Conservation (phyloP, 495 filamentous ascomycete species). For the Pseudotulostoma volvatum region DNA sequence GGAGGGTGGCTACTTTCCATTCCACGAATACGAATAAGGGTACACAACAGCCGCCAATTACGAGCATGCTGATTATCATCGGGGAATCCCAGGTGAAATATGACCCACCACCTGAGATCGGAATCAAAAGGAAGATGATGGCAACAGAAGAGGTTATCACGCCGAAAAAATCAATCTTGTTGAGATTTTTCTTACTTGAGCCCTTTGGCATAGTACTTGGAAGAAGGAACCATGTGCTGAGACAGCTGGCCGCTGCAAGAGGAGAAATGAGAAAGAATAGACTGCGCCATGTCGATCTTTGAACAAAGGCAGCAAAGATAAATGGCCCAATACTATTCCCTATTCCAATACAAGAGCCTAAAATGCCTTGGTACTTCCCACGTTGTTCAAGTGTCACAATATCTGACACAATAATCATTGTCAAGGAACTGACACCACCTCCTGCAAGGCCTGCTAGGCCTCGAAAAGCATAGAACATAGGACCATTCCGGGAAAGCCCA, state of each 20-base stretch:
- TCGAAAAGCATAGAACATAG: conserved; percentile 40
- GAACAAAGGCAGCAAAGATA: conserved; percentile 27
- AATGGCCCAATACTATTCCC: conserved; percentile 32
- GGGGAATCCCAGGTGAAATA: conserved; percentile 44
- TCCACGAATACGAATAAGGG: conserved; percentile 38
- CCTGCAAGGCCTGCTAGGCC: conserved; percentile 38
- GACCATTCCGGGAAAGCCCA: conserved; percentile 30
- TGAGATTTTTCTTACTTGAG: conserved; percentile 24
- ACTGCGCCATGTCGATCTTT: conserved; percentile 31
- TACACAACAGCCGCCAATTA: conserved; percentile 29
- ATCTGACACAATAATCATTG: conserved; percentile 36
- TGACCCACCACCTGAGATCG: conserved; percentile 44
- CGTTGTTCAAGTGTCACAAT: conserved; percentile 29
- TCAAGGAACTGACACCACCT: conserved; percentile 34
- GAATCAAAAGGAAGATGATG: conserved; percentile 42
- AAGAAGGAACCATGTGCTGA: conserved; percentile 27
- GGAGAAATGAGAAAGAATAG: conserved; percentile 32
- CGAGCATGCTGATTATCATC: conserved; percentile 46
- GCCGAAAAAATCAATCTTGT: conserved; percentile 41
- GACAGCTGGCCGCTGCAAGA: conserved; percentile 22
- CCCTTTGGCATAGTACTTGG: conserved; percentile 24
- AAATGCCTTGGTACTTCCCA: conserved; percentile 30
- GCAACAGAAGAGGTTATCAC: conserved; percentile 32
- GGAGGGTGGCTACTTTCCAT: conserved; percentile 39
- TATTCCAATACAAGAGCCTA: conserved; percentile 25